Evolutionary conservation across 2,329 filamentous ascomycete genomes (phyloP).

Genomic region (Cordyceps sp.): DNA sequence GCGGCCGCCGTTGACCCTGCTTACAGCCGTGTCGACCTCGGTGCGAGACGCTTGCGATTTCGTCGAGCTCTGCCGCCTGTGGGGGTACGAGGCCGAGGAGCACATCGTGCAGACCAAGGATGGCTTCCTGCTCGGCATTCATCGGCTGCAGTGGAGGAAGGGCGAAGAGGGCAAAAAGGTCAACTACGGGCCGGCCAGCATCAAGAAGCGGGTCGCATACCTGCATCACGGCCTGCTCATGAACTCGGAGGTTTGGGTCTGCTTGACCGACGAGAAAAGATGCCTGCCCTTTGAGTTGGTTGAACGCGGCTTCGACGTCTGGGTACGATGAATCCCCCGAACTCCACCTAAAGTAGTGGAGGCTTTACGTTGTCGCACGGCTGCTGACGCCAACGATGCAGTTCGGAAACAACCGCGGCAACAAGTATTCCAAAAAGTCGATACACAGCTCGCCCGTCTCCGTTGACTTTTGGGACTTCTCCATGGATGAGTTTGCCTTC

Average conservation of each 20-base stretch:
- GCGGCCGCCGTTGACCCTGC: not conserved
- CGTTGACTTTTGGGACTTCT: conserved; percentile 86
- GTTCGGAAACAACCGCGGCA: conserved; percentile 94
- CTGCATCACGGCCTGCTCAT: conserved; percentile 92
- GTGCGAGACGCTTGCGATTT: conserved; percentile 85
- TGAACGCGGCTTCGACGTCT: conserved; percentile 87
- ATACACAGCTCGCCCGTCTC: conserved; percentile 59
- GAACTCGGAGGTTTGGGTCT: conserved; percentile 99
- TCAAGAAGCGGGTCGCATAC: conserved; percentile 77
- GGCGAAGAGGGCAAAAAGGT: conserved; percentile 68
- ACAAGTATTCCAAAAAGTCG: conserved; percentile 98
- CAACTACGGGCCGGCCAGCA: conserved; percentile 50
- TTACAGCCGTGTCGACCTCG: conserved; percentile 48
- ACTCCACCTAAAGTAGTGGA: too few species aligned
- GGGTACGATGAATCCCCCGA: conserved; percentile 36
- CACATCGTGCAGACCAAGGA: conserved; percentile 91
- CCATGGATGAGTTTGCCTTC: conserved; percentile 95
- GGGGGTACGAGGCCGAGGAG: conserved; percentile 87
- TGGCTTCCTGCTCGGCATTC: conserved; percentile 80
- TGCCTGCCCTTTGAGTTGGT: conserved; percentile 81
- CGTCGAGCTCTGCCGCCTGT: conserved; percentile 79
- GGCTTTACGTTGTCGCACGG: not conserved
- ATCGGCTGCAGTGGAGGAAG: conserved; percentile 68
- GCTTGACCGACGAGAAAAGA: conserved; percentile 69
- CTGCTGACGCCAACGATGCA: conserved; percentile 22